Evolutionary conservation across 1,139 yeast genomes (phyloP), one percentile per base, ranked within the genome.

Genomic region (Komagataea norvegica): DNA sequence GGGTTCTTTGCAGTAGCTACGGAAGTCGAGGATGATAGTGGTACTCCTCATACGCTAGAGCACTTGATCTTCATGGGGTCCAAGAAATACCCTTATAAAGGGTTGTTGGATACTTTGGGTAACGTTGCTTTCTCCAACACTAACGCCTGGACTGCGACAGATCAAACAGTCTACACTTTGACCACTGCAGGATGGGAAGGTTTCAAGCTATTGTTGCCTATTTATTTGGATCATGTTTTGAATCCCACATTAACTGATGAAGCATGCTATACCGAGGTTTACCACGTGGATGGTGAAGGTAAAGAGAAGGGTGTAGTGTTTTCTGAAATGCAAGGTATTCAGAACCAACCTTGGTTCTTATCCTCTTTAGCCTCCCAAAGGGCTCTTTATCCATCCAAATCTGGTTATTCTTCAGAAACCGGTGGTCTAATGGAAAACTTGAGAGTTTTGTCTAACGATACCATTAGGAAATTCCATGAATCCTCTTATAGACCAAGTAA

Each of bases 181-280:
- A 75, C 83, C 8, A 79, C 95, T 29, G 97, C 97, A 1, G 98
- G 98, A 6, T 89, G 96, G 96, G 88, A 85, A 40, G 98, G 97
- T 1, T 93, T 93, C 61, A 76, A 74, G 40, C 71, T 79, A 40
- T 64, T 93, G 29, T 69, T 93, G 30, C 98, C 98, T 0, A 80
- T 88, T 2, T 93, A 91, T 56, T 65, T 93, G 50, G 97, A 93
- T 54, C 98, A 91, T 57, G 63, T 93, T 27, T 60, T 89, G 36
- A 61, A 79, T 49, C 97, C 99, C 1, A 86, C 95, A 0, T 64
- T 93, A 41, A 83, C 95, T 0, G 95, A 88, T 53, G 86, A 79
- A 39, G 95, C 95, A 0, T 91, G 95, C 53, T 65, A 83, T 40
- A 91, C 98, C 1, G 99, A 93, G 55, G 98, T 93, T 6, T 87